Percentiles rank a stretch among this genome's conserved stretches.
Conservation (phyloP, 2,329 filamentous ascomycete genomes). For the Claviceps purpurea region DNA sequence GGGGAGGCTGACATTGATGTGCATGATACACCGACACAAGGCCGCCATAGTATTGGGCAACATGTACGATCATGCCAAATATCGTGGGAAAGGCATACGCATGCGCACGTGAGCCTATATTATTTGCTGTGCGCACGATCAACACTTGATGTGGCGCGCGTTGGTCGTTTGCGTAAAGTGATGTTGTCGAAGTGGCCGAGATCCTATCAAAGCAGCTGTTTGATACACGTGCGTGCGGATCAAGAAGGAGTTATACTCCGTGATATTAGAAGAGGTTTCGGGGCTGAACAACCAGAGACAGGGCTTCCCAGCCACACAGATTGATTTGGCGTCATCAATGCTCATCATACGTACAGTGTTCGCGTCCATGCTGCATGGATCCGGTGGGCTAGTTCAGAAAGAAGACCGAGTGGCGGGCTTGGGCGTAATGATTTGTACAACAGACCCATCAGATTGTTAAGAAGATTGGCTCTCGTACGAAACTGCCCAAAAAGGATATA, state of each 20-base stretch:
- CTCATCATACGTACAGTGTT: background rate
- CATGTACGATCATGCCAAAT: too few species aligned
- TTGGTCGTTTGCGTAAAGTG: background rate
- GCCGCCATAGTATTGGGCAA: too few species aligned
- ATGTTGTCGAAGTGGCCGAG: background rate
- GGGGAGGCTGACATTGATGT: background rate
- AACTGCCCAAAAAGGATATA: background rate
- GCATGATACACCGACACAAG: background rate
- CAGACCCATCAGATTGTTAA: background rate
- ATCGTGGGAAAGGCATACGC: too few species aligned
- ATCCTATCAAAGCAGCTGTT: slow-evolving; percentile 1
- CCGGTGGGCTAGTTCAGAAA: background rate
- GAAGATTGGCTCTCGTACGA: background rate
- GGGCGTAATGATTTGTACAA: background rate
- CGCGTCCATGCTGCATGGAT: background rate
- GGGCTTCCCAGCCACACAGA: background rate
- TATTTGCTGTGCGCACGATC: too few species aligned
- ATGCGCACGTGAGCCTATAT: too few species aligned
- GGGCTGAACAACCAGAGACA: background rate
- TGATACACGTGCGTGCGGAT: slow-evolving; percentile 4
- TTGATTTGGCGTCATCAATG: background rate
- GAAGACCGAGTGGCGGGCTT: slow-evolving; percentile 3
- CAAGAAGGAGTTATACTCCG: background rate
- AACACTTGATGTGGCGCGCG: background rate
- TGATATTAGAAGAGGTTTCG: background rate